These are phyloP conservation scores for Exophiala dermatitidis DNA, from an alignment of 2,329 filamentous ascomycete species.

Conservation along the genomic window DNA sequence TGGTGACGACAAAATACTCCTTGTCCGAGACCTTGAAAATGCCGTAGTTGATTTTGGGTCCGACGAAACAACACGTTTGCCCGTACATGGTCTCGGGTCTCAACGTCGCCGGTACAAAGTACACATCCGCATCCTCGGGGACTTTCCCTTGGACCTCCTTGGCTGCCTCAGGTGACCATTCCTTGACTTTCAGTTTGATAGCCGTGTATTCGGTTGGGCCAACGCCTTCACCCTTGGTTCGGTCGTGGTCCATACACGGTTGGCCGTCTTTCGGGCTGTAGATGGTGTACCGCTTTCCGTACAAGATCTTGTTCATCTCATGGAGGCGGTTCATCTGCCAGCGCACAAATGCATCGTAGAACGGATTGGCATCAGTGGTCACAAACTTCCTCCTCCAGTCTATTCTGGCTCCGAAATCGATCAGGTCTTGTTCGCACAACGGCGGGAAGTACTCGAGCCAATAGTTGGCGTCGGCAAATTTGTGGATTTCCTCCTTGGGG, in stretches of 20 bases:
- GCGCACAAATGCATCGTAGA: constrained; percentile 88
- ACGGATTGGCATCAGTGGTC: constrained; percentile 93
- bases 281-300: constrained; percentile 86
- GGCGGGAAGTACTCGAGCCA: constrained; percentile 91
- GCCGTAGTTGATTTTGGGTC: constrained; percentile 81
- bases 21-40: constrained; percentile 66
- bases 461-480: constrained; percentile 82
- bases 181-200: constrained; percentile 80
- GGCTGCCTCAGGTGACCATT: constrained; percentile 74
- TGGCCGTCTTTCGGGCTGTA: constrained; percentile 87
- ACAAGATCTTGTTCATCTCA: constrained; percentile 28
- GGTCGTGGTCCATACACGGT: constrained; percentile 81
- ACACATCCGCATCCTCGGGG: constrained; percentile 70
- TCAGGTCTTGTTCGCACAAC: constrained; percentile 70
- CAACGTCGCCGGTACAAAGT: constrained; percentile 84
- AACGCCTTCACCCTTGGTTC: constrained; percentile 71
- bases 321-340: constrained; percentile 53
- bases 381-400: constrained; percentile 92
- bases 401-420: constrained; percentile 74
- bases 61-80: constrained; percentile 91
- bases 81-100: constrained; percentile 98
- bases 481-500: constrained; percentile 78
- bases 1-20: constrained; percentile 73
- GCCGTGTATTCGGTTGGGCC: constrained; percentile 88
- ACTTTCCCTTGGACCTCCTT: constrained; percentile 69